Evolutionary conservation across 2,329 filamentous ascomycete genomes (phyloP).

Genomic region (Colletotrichum orchidophilum): DNA sequence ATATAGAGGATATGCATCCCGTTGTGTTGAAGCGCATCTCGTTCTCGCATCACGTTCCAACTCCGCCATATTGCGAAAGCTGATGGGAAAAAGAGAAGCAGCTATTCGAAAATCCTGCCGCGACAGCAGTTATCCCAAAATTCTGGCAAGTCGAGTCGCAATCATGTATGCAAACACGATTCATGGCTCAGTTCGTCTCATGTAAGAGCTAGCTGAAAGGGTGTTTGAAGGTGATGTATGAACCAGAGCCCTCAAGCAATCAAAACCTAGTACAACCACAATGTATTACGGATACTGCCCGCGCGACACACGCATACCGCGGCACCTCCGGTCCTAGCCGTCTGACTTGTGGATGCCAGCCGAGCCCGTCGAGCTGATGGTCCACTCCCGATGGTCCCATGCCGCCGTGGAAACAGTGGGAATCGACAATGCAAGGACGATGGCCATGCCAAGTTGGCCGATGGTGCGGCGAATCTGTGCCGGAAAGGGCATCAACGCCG

Average conservation of each 20-base stretch:
- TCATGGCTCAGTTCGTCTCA: not conserved
- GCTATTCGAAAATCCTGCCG: not conserved
- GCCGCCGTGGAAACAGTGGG: not conserved
- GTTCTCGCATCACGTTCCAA: not conserved
- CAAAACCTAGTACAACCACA: not conserved
- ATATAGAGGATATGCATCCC: not conserved
- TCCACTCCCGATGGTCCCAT: slow-evolving; percentile 1
- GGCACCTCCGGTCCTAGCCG: not conserved
- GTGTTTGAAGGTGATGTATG: not conserved
- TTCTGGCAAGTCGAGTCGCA: not conserved
- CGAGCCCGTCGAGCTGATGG: slow-evolving; percentile 10
- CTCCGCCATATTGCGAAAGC: not conserved
- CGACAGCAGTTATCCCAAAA: not conserved
- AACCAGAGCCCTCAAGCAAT: not conserved
- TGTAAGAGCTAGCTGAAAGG: not conserved
- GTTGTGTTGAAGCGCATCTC: not conserved
- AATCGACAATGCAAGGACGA: not conserved
- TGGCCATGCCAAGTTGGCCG: not conserved
- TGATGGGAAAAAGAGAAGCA: not conserved
- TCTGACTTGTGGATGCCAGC: not conserved
- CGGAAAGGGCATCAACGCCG: slow-evolving; percentile 13
- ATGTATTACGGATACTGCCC: not conserved
- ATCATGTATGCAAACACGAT: slow-evolving; percentile 2
- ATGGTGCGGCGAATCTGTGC: not conserved
- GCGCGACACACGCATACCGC: slow-evolving; percentile 5